A percentile compares a stretch with the other conserved stretches of the same genome.
Conservation (phyloP, 495 filamentous ascomycete species). For the Pyrenopolyporus hunteri region DNA sequence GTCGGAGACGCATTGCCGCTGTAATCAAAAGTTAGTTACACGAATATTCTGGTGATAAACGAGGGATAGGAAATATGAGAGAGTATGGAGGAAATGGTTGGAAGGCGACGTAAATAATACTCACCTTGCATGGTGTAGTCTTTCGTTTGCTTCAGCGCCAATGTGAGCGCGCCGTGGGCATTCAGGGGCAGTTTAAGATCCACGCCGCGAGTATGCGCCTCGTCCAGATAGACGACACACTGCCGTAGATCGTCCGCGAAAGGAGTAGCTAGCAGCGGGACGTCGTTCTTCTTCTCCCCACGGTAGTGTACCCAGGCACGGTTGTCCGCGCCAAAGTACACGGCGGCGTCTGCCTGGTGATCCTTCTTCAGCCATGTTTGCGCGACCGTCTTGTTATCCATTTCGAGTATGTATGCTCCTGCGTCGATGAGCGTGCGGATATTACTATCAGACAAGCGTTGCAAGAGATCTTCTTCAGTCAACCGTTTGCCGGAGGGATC, state of each 20-base stretch:
- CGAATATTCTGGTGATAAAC: neutral
- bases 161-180: constrained; percentile 54
- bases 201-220: constrained; percentile 57
- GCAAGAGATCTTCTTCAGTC: constrained; percentile 47
- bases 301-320: constrained; percentile 50
- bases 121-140: constrained; percentile 56
- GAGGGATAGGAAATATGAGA: neutral
- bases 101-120: neutral
- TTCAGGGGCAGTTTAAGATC: constrained; percentile 53
- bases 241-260: constrained; percentile 49
- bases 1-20: constrained; percentile 54
- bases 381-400: constrained; percentile 50
- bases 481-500: constrained; percentile 39
- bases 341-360: constrained; percentile 39
- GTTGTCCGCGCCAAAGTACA: constrained; percentile 51
- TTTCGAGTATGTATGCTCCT: constrained; percentile 58
- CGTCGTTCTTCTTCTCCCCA: constrained; percentile 38
- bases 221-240: constrained; percentile 46
- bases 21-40: constrained; percentile 10
- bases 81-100: neutral
- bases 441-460: constrained; percentile 27
- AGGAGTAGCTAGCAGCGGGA: constrained; percentile 50
- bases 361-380: constrained; percentile 55
- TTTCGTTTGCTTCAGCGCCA: constrained; percentile 56
- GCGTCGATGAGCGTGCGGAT: constrained; percentile 60